These are phyloP conservation scores for Russula olivacea DNA, from an alignment of 768 basidiomycete genomes.

Conservation along the genomic window DNA sequence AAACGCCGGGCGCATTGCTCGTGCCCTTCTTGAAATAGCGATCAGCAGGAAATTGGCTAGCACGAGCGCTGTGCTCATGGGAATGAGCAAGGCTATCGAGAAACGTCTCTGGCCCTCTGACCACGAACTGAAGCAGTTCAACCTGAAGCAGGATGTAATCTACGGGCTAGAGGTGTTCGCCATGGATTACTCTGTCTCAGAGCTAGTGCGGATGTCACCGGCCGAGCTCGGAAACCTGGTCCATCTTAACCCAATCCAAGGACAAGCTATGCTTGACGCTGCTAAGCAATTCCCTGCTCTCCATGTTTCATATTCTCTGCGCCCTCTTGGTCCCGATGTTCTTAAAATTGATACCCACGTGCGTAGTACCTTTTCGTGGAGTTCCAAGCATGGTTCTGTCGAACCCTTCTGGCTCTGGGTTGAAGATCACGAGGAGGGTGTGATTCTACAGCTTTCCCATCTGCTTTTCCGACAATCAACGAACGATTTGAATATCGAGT, in stretches of 20 bases:
- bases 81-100: slow-evolving; percentile 90
- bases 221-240: slow-evolving; percentile 70
- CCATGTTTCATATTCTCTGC: slow-evolving; percentile 57
- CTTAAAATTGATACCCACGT: slow-evolving; percentile 68
- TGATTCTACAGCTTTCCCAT: slow-evolving; percentile 75
- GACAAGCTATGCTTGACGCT: slow-evolving; percentile 67
- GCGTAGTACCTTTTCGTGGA: slow-evolving; percentile 74
- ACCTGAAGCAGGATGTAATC: slow-evolving; percentile 69
- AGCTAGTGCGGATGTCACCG: slow-evolving; percentile 63
- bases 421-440: slow-evolving; percentile 75
- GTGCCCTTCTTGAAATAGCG: slow-evolving; percentile 92
- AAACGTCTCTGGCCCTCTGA: slow-evolving; percentile 93
- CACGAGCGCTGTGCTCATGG: slow-evolving; percentile 71
- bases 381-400: slow-evolving; percentile 58
- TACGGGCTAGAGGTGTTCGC: slow-evolving; percentile 75
- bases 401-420: slow-evolving; percentile 98
- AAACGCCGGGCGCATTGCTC: slow-evolving; percentile 88
- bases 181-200: slow-evolving; percentile 69
- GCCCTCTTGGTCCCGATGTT: slow-evolving; percentile 79
- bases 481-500: slow-evolving; percentile 55
- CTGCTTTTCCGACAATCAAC: slow-evolving; percentile 67
- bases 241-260: slow-evolving; percentile 82
- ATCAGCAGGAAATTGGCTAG: slow-evolving; percentile 90
- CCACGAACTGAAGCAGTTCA: slow-evolving; percentile 80
- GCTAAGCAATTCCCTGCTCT: slow-evolving; percentile 82